Evolutionary conservation across 176 grass and related monocot genomes (phyloP), one percentile per base, ranked within the genome.

Genomic region (Raddia distichophylla): DNA sequence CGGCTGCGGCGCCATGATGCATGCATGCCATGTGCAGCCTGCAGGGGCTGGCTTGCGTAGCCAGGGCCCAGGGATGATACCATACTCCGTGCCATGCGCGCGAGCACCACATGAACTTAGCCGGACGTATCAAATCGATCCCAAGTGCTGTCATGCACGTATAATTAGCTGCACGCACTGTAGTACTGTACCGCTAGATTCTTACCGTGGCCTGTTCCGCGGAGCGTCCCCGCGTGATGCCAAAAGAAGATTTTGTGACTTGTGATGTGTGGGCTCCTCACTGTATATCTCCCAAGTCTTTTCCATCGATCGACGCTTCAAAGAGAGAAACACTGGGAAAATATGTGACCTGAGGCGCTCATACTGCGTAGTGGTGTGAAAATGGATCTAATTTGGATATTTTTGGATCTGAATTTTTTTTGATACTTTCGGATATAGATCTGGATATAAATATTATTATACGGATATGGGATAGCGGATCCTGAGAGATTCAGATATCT

Each of bases 61-160:
- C 4, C 37, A 5, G 37, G 37, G 37, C 1, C 4, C 37, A 5
- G 37, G 37, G 37, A 40, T 40, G 37, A 2, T 3, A 40, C 4
- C 37, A 40, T 40, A 2, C 27, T 27, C 27, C 27, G 27, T 27
- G 57, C 48, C n/a, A 20, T 13, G 57, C 22, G 22, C 27, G 27
- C 27, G 27, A 22, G 48, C 19, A 5, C 5, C 35, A 44, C 81
- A n/a, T 14, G 49, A 74, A 48, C 52, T 0, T 74, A 55, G 67
- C 52, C 15, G 71, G 37, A 75, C 47, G 58, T 48, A 71, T 83
- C 81, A 75, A 75, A 67, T 83, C 71, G 67, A 67, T 83, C 71
- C 15, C 48, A 46, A 27, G 70, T 56, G 70, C 50, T 58, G 48
- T 67, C 61, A 27, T 27, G 27, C 27, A 27, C 27, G 27, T 27